These are phyloP conservation scores for Kockovaella imperatae DNA, from an alignment of 768 basidiomycete genomes.

Conservation along the genomic window DNA sequence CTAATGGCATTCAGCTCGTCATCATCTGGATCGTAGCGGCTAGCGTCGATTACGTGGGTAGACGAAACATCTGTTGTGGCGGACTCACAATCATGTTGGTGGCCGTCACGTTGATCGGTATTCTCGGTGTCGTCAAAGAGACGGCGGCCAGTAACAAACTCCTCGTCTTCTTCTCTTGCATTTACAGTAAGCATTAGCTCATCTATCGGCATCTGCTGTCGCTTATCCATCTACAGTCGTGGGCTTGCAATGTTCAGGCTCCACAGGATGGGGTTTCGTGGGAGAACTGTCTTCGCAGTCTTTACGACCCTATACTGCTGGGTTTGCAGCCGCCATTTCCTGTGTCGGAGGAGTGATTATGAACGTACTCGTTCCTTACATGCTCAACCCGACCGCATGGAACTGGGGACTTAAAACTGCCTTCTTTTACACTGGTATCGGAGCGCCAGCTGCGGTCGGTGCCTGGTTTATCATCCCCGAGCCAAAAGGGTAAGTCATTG, in stretches of 20 bases:
- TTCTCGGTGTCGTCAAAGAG: background rate
- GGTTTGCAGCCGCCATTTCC: slow-evolving; percentile 15
- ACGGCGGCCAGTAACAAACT: background rate
- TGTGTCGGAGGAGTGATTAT: slow-evolving; percentile 21
- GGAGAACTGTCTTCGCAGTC: slow-evolving; percentile 15
- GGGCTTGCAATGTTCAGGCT: background rate
- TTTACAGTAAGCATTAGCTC: background rate
- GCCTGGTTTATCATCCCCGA: background rate
- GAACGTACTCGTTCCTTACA: slow-evolving; percentile 20
- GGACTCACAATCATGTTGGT: slow-evolving; percentile 15
- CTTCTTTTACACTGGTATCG: slow-evolving; percentile 30
- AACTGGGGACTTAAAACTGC: slow-evolving; percentile 31
- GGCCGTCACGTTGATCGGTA: background rate
- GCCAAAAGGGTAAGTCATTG: background rate
- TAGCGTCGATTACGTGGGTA: slow-evolving; percentile 24
- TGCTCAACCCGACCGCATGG: slow-evolving; percentile 38
- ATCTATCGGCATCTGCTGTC: background rate
- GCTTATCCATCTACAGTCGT: background rate
- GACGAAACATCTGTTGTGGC: slow-evolving; percentile 21
- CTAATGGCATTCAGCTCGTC: slow-evolving; percentile 16
- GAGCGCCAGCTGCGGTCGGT: background rate
- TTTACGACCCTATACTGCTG: slow-evolving; percentile 16
- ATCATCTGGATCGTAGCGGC: slow-evolving; percentile 20
- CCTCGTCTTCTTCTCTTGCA: background rate
- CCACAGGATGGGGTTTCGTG: slow-evolving; percentile 13